Conservation (phyloP, 805 yeast species). For the Sungouiella thailandica region DNA sequence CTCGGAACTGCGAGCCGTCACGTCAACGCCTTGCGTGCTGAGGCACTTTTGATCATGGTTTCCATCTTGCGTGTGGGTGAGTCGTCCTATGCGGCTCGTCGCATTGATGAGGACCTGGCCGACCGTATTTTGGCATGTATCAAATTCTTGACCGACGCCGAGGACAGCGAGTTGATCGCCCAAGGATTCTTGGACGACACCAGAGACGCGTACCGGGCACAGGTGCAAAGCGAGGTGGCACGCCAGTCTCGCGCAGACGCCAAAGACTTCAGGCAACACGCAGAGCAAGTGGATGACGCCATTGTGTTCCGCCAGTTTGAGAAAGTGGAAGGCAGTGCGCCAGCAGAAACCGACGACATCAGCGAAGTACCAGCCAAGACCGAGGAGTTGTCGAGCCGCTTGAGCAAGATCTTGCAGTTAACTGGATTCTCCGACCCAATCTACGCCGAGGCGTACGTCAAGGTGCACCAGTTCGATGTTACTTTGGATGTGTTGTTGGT, state of each 20-base stretch:
- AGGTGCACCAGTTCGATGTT: slow-evolving; percentile 95
- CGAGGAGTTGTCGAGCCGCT: slow-evolving; percentile 67
- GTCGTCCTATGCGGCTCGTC: slow-evolving; percentile 59
- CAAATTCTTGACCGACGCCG: slow-evolving; percentile 67
- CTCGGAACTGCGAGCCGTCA: slow-evolving; percentile 49
- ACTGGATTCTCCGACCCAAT: slow-evolving; percentile 99
- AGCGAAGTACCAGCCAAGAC: slow-evolving; percentile 49
- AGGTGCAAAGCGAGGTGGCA: slow-evolving; percentile 56
- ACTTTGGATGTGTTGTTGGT: slow-evolving; percentile 89
- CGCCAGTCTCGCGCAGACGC: slow-evolving; percentile 54
- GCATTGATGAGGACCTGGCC: slow-evolving; percentile 94
- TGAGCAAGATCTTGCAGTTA: slow-evolving; percentile 83
- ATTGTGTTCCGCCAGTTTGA: slow-evolving; percentile 76
- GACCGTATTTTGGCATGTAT: slow-evolving; percentile 90
- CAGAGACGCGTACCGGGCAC: slow-evolving; percentile 72
- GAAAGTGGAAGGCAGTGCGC: slow-evolving; percentile 28
- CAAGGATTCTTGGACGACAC: slow-evolving; percentile 83
- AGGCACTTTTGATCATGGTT: slow-evolving; percentile 88
- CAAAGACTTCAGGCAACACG: slow-evolving; percentile 53
- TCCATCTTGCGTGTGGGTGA: slow-evolving; percentile 87
- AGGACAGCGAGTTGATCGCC: slow-evolving; percentile 48
- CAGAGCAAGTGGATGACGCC: slow-evolving; percentile 75
- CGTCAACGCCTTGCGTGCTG: slow-evolving; percentile 85
- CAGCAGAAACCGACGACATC: slow-evolving; percentile 49
- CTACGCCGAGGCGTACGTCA: slow-evolving; percentile 94